These are phyloP conservation scores for Aureobasidium sp. DNA, from an alignment of 2,329 filamentous ascomycete genomes.

Conservation along the genomic window DNA sequence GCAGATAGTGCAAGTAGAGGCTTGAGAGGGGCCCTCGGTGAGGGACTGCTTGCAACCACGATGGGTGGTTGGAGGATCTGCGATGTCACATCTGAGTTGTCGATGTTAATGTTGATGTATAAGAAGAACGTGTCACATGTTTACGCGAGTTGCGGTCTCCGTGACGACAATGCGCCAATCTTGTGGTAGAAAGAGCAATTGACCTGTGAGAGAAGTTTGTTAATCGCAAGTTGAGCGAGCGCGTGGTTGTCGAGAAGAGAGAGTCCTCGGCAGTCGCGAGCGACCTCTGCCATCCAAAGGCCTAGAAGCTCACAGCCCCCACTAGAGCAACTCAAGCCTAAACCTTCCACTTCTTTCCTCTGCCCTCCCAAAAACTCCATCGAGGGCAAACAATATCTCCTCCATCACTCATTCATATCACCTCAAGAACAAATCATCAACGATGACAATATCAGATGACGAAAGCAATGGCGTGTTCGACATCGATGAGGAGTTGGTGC, in stretches of 20 bases:
- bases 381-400: neutral
- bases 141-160: too few species aligned
- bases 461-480: neutral
- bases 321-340: constrained; percentile 1
- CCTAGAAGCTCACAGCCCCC: neutral
- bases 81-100: too few species aligned
- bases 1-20: too few species aligned
- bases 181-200: too few species aligned
- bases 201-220: neutral
- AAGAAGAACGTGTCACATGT: too few species aligned
- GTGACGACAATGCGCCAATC: too few species aligned
- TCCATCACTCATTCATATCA: neutral
- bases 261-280: neutral
- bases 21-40: too few species aligned
- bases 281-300: neutral
- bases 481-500: constrained; percentile 48
- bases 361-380: neutral
- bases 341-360: neutral
- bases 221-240: too few species aligned
- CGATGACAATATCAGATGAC: constrained; percentile 6
- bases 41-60: too few species aligned
- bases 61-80: too few species aligned
- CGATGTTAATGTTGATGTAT: too few species aligned
- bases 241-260: neutral
- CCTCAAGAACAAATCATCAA: neutral